phyloP scores from a whole-genome alignment of 1,284 basidiomycete genomes.

The Coniophora puteana region DNA sequence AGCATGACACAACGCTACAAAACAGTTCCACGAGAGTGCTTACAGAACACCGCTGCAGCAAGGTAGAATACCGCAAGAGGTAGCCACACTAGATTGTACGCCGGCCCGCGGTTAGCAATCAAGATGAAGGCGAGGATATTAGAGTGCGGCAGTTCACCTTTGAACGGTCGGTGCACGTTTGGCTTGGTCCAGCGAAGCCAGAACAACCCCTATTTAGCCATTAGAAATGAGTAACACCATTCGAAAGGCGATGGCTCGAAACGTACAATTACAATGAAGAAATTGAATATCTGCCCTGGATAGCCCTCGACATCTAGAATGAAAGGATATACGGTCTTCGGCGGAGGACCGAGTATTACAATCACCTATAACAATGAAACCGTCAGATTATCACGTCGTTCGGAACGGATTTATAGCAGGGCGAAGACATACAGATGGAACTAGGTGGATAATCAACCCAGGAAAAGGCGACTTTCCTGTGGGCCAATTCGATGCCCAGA shows the following conservation, averaged over 20 bases:
- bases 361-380: slow-evolving; percentile 30
- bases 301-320: slow-evolving; percentile 50
- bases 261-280: slow-evolving; percentile 42
- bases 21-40: slow-evolving; percentile 4
- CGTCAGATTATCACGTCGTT: not conserved
- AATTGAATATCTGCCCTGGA: slow-evolving; percentile 46
- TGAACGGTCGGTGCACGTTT: slow-evolving; percentile 40
- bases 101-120: no score
- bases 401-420: no score
- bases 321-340: slow-evolving; percentile 38
- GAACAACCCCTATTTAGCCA: slow-evolving; percentile 47
- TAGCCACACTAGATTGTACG: slow-evolving; percentile 41
- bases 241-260: no score
- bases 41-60: slow-evolving; percentile 45
- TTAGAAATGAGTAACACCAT: no score
- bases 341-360: slow-evolving; percentile 38
- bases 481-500: slow-evolving; percentile 27
- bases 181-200: slow-evolving; percentile 45
- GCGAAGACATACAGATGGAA: slow-evolving; percentile 13
- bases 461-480: slow-evolving; percentile 21
- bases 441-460: slow-evolving; percentile 21
- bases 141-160: slow-evolving; percentile 36
- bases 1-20: not conserved
- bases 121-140: no score
- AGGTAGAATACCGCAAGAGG: slow-evolving; percentile 49